phyloP scores from a whole-genome alignment of 305 asterid species.

The Fraxinus ornus region DNA sequence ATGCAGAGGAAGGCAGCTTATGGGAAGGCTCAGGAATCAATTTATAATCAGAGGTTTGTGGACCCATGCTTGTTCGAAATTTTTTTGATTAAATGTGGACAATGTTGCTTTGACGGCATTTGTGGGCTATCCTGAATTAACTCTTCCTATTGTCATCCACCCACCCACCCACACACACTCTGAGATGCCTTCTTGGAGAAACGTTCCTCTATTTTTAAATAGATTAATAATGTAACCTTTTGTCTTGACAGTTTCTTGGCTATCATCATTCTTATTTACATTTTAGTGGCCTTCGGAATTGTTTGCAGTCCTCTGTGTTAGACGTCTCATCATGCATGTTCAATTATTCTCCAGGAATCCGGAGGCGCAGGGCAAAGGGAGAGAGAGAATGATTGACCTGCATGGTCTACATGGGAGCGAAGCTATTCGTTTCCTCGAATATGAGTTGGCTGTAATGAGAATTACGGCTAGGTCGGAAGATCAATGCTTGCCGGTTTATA shows the following conservation, averaged over 20 bases:
- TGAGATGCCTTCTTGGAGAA: neutral
- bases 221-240: neutral
- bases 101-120: neutral
- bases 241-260: neutral
- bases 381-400: constrained; percentile 81
- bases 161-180: neutral
- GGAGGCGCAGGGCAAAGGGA: constrained; percentile 49
- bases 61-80: neutral
- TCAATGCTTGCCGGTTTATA: constrained; percentile 63
- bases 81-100: neutral
- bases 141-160: neutral
- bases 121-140: neutral
- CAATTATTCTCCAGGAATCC: constrained; percentile 51
- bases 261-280: neutral
- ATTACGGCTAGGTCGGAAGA: constrained; percentile 70
- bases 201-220: neutral
- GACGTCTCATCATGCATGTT: neutral
- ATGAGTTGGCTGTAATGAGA: constrained; percentile 64
- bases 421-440: constrained; percentile 72
- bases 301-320: neutral
- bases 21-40: constrained; percentile 76
- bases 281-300: neutral
- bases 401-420: constrained; percentile 83
- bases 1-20: constrained; percentile 85
- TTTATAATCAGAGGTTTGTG: constrained; percentile 72